Conservation (phyloP, 331 rosid genomes). For the Ulmus americana region DNA sequence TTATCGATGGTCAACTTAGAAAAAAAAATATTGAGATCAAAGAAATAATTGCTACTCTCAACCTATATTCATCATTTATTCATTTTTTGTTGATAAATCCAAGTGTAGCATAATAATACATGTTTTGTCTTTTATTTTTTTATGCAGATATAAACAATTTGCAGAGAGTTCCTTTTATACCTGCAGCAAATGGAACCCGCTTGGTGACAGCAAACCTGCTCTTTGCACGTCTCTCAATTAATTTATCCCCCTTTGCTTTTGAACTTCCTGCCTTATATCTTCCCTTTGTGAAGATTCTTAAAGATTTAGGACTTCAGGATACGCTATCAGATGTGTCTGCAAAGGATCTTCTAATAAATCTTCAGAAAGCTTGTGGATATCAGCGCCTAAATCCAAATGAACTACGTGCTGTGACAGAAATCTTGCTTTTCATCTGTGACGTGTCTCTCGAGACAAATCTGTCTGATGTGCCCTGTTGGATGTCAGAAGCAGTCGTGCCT, state of each 20-base stretch:
- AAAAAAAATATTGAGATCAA: too few relatives aligned
- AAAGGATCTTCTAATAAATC: constrained; percentile 69
- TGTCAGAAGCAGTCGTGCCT: constrained; percentile 75
- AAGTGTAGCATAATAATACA: not conserved
- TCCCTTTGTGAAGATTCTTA: constrained; percentile 73
- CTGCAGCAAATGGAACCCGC: constrained; percentile 96
- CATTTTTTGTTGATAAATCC: not conserved
- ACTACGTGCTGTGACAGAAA: constrained; percentile 90
- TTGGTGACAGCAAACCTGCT: constrained; percentile 73
- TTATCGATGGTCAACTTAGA: too few relatives aligned
- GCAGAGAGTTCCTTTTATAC: constrained; percentile 66
- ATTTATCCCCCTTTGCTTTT: constrained; percentile 93
- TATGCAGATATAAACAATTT: constrained; percentile 61
- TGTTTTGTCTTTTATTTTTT: constrained; percentile 21
- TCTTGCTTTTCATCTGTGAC: constrained; percentile 71
- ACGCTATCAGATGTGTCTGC: constrained; percentile 69
- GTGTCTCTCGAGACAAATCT: constrained; percentile 42
- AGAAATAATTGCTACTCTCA: too few relatives aligned
- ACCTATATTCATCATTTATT: not conserved
- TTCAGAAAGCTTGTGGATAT: constrained; percentile 83
- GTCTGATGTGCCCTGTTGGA: constrained; percentile 40
- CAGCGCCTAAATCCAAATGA: constrained; percentile 94
- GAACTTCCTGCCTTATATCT: constrained; percentile 83
- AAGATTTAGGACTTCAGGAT: constrained; percentile 89
- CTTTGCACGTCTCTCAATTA: constrained; percentile 70